phyloP scores from a whole-genome alignment of 495 filamentous ascomycete species.

The Oleoguttula mirabilis region DNA sequence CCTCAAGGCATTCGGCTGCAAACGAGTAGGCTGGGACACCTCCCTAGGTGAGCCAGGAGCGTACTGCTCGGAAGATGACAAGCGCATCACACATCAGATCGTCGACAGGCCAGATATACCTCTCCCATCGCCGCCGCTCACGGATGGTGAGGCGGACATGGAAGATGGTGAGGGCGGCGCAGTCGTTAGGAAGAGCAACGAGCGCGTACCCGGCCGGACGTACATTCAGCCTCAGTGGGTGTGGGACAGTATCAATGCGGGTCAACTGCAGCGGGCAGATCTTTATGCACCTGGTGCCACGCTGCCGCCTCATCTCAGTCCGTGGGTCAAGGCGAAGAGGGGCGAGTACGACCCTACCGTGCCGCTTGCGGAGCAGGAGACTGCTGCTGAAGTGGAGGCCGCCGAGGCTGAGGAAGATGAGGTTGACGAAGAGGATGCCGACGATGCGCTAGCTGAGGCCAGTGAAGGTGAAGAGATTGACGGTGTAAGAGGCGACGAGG shows the following conservation, averaged over 20 bases:
- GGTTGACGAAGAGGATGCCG: slow-evolving; percentile 35
- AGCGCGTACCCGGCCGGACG: slow-evolving; percentile 71
- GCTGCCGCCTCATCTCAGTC: slow-evolving; percentile 86
- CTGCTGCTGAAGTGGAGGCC: slow-evolving; percentile 68
- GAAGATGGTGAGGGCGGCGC: slow-evolving; percentile 21
- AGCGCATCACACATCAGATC: slow-evolving; percentile 87
- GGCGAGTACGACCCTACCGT: slow-evolving; percentile 81
- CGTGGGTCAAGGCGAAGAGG: slow-evolving; percentile 78
- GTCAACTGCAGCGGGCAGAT: slow-evolving; percentile 73
- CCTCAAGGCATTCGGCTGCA: slow-evolving; percentile 88
- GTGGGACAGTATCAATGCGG: slow-evolving; percentile 90
- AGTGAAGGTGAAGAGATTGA: slow-evolving; percentile 30
- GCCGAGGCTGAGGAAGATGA: slow-evolving; percentile 51
- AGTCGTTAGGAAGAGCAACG: slow-evolving; percentile 30
- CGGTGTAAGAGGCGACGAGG: slow-evolving; percentile 26
- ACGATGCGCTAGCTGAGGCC: slow-evolving; percentile 32
- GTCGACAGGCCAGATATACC: slow-evolving; percentile 77
- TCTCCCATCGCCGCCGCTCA: slow-evolving; percentile 36
- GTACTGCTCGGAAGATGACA: slow-evolving; percentile 75
- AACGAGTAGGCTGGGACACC: slow-evolving; percentile 85
- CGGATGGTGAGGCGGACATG: slow-evolving; percentile 41
- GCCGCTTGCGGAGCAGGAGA: slow-evolving; percentile 61
- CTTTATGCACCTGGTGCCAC: slow-evolving; percentile 80
- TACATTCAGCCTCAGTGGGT: slow-evolving; percentile 98
- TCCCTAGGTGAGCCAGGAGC: slow-evolving; percentile 84